Conservation (phyloP, 2,329 filamentous ascomycete species). For the Chaetoscypha palmicola region DNA sequence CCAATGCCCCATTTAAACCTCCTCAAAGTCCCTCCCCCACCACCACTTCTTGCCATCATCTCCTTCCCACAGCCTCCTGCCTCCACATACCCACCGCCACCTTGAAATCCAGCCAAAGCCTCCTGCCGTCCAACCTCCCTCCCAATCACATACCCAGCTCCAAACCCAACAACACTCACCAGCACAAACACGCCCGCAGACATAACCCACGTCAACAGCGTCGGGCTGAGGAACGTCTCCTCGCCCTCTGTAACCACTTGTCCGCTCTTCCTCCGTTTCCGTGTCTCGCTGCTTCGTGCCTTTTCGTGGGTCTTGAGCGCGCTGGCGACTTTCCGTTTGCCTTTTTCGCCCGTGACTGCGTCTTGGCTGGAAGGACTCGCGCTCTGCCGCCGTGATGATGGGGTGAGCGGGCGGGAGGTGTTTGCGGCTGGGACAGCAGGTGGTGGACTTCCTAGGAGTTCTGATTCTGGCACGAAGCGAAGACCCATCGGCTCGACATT, state of each 20-base stretch:
- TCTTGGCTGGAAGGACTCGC: constrained; percentile 22
- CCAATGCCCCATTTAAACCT: constrained; percentile 29
- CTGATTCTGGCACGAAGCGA: constrained; percentile 53
- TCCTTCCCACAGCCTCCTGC: too few relatives aligned
- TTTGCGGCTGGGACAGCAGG: constrained; percentile 24
- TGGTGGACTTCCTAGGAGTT: constrained; percentile 47
- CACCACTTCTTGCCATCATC: constrained; percentile 16
- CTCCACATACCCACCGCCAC: constrained; percentile 20
- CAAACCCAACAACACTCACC: constrained; percentile 61
- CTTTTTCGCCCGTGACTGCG: constrained; percentile 38
- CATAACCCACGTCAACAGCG: constrained; percentile 55
- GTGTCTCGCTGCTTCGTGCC: constrained; percentile 42
- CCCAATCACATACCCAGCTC: constrained; percentile 61
- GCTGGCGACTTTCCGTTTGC: constrained; percentile 40
- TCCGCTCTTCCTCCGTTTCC: constrained; percentile 34
- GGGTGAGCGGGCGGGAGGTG: constrained; percentile 22
- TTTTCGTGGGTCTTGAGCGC: constrained; percentile 19
- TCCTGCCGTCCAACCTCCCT: constrained; percentile 60
- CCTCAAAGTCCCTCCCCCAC: constrained; percentile 22
- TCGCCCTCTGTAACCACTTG: constrained; percentile 33
- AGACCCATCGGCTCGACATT: constrained; percentile 41
- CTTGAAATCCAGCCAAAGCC: constrained; percentile 26
- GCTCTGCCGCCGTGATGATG: constrained; percentile 21
- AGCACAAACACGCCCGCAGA: constrained; percentile 61
- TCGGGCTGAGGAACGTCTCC: constrained; percentile 46